Evolutionary conservation across 1,284 basidiomycete species (phyloP), one percentile per base, ranked within the genome.

Genomic region (Puccinia triticina): DNA sequence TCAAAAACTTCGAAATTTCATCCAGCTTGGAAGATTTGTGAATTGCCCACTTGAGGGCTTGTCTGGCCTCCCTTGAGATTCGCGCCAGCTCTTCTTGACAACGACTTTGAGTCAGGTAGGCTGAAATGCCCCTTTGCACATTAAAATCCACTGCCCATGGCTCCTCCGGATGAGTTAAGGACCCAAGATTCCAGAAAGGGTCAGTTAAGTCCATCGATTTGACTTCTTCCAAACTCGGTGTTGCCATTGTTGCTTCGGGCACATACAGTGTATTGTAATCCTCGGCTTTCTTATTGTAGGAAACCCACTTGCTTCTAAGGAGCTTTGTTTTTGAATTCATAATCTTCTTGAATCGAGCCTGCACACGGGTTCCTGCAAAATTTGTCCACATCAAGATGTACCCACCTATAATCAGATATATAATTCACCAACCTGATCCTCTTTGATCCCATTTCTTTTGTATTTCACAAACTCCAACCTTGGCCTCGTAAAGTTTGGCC

Each of bases 401-500:
- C 29, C 48, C n/a, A n/a, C 14, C 32, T 43, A 23, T 21, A 14
- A 12, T 74, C 64, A 21, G 5, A 46, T 40, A 26, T n/a, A 67
- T n/a, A 8, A 21, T 5, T 40, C 64, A 40, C 64, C 64, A 67
- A 67, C 64, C 23, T 43, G n/a, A n/a, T n/a, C n/a, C n/a, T n/a
- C n/a, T n/a, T n/a, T n/a, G n/a, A n/a, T n/a, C n/a, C n/a, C n/a
- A n/a, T n/a, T n/a, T n/a, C n/a, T n/a, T n/a, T n/a, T n/a, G n/a
- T n/a, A n/a, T n/a, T n/a, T n/a, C n/a, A n/a, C n/a, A n/a, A n/a
- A n/a, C n/a, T n/a, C n/a, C n/a, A n/a, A n/a, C n/a, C n/a, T n/a
- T n/a, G n/a, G 32, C 48, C 55, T 53, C 72, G n/a, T 74, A 74
- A 50, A 74, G 72, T 32, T 74, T 74, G 1, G 72, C 8, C 48